Evolutionary conservation across 2,329 filamentous ascomycete genomes (phyloP), one percentile per base, ranked within the genome.

Genomic region (Fusarium sp.): DNA sequence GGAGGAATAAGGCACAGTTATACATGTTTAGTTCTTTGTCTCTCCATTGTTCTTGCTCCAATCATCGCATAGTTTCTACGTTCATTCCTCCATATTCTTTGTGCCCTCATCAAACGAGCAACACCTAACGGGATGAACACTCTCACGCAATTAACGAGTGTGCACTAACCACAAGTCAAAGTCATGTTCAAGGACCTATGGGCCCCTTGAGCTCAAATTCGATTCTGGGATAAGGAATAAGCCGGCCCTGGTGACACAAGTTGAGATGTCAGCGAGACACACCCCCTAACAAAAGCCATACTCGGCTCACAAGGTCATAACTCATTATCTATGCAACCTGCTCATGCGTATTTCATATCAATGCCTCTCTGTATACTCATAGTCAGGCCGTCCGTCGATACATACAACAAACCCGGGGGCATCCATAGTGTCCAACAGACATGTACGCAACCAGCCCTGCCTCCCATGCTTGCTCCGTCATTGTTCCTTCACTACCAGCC

Each of bases 301-400:
- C 27, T 20, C 18, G 27, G 11, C 27, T 54, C 27, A 35, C n/a
- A 5, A 35, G 29, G 36, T 36, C 58, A 66, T 60, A 42, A 61
- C 27, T 64, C 31, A 36, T 31, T 62, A n/a, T 69, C 50, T 67
- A 62, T 64, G 31, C 50, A 54, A 20, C 47, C 18, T 54, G 50
- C 50, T 54, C 47, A 29, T 52, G 50, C 50, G 18, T 31, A 54
- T 47, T 52, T 60, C 57, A 25, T 69, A 58, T 63, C 52, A 40
- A 67, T 54, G 50, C 59, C 69, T 69, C 69, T 69, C 60, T 56
- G 45, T 70, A 73, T 63, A 63, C 61, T 75, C 65, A 70, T 56
- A 70, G 45, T 50, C 45, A 50, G 54, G 62, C 33, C 25, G 42
- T 54, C 27, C 50, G 27, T 54, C 50, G 50, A 54, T 70, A 73